Base-by-base conservation (phyloP, 805 yeast species). In the Hanseniaspora meyeri region DNA sequence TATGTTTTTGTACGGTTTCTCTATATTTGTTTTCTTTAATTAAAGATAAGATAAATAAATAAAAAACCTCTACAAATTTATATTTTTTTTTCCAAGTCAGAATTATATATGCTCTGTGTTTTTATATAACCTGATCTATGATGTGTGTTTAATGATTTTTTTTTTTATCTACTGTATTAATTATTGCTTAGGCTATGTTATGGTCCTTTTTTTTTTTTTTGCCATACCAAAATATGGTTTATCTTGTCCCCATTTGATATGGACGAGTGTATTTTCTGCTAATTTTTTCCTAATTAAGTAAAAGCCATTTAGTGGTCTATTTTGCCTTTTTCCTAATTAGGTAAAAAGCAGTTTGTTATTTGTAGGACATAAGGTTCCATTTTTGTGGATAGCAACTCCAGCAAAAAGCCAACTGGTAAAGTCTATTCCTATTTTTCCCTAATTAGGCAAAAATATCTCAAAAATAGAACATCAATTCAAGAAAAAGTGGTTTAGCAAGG, bases 1-100 rank as follows among this genome's bases (percentile, higher is more conserved):
- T 27, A 17, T 40, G 31, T 53, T 46, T 46, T 24, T 46, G 57
- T 53, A 46, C 49, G 56, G 52, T 47, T 36, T 57, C 43, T 16
- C 16, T 48, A 31, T 43, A n/a, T 29, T 49, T 47, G 17, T 16
- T 16, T 53, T 38, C 27, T 49, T 38, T 34, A 36, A 9, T 19
- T 8, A 20, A 47, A 34, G 16, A 8, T 4, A 5, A 49, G n/a
- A n/a, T 9, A n/a, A 27, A 31, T 31, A 31, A 31, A 10, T 32
- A 32, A 9, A 7, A 32, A 32, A n/a, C n/a, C n/a, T n/a, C n/a
- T n/a, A n/a, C n/a, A n/a, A n/a, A n/a, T n/a, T n/a, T n/a, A n/a
- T n/a, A n/a, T n/a, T 43, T 29, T 24, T 31, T 45, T 45, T 31
- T 31, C 12, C 12, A 29, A 45, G 16, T 6, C n/a, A 27, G 32